phyloP scores from a whole-genome alignment of 306 rosid genomes.

The Prunus fruticosa region DNA sequence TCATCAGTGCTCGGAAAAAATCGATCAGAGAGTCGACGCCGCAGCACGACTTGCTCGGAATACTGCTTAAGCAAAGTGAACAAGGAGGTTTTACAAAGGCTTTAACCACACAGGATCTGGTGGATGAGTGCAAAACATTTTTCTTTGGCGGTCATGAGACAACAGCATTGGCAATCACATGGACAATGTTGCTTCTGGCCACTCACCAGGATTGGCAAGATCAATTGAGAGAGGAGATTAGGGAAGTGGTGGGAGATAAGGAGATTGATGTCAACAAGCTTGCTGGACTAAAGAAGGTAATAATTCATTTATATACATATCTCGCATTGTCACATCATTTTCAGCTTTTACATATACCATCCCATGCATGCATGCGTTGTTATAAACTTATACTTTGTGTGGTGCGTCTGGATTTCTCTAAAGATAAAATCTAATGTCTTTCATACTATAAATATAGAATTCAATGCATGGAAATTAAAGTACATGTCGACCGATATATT shows the following conservation, averaged over 20 bases:
- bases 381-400: neutral
- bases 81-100: conserved; percentile 32
- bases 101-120: conserved; percentile 44
- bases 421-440: neutral
- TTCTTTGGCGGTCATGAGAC: conserved; percentile 94
- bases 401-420: neutral
- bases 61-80: conserved; percentile 45
- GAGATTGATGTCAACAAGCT: conserved; percentile 46
- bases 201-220: conserved; percentile 69
- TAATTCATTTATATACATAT: neutral
- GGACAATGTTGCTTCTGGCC: conserved; percentile 81
- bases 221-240: conserved; percentile 69
- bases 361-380: neutral
- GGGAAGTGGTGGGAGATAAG: conserved; percentile 50
- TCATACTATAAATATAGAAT: neutral
- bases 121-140: conserved; percentile 87
- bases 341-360: neutral
- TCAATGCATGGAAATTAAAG: neutral
- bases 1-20: conserved; percentile 37
- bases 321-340: neutral
- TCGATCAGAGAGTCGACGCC: neutral
- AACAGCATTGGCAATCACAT: conserved; percentile 82
- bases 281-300: conserved; percentile 65
- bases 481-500: neutral
- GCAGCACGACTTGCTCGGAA: conserved; percentile 52